Evolutionary conservation across 495 filamentous ascomycete species (phyloP), one percentile per base, ranked within the genome.

Genomic region (Penicillium coprophilum): DNA sequence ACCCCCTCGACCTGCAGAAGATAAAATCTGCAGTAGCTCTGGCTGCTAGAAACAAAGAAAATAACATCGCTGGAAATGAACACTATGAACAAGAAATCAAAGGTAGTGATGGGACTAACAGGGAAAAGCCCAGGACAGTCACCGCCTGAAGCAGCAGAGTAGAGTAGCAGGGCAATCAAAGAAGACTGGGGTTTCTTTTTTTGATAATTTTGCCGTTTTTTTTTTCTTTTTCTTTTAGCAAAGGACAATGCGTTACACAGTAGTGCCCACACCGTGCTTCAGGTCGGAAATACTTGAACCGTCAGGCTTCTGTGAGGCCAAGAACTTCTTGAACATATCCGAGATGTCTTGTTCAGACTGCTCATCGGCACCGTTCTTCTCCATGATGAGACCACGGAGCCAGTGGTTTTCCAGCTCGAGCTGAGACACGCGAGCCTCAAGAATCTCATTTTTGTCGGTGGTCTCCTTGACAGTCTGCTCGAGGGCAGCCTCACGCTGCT

Each of bases 321-420:
- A 53, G 63, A 76, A 79, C 57, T 66, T 73, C 67, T 79, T 73
- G 70, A 79, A 79, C 76, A 79, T 79, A 46, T 73, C 64, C 2
- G 73, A 73, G 59, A 79, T 79, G 52, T 77, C 71, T 55, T 63
- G 68, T 54, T 79, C 74, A 6, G 73, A 72, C 30, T 66, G 68
- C 57, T 75, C 70, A 19, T 74, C 68, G 1, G 63, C 66, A 40
- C 72, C 88, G 58, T 90, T 93, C 86, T 96, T 97, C 77, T 96
- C 94, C 60, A 88, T 90, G 53, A 98, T 87, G 58, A 98, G 77
- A 53, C 88, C 89, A 78, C 94, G 92, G 61, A 98, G 76, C 95
- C 94, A 97, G 66, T 90, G 88, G 78, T 98, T 98, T 78, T 98
- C 93, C 66, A 89, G 89, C 78, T 97, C 90, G 53, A 98, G 74